Conservation (phyloP, 257 asterid genomes). For the Osmanthus fragrans region DNA sequence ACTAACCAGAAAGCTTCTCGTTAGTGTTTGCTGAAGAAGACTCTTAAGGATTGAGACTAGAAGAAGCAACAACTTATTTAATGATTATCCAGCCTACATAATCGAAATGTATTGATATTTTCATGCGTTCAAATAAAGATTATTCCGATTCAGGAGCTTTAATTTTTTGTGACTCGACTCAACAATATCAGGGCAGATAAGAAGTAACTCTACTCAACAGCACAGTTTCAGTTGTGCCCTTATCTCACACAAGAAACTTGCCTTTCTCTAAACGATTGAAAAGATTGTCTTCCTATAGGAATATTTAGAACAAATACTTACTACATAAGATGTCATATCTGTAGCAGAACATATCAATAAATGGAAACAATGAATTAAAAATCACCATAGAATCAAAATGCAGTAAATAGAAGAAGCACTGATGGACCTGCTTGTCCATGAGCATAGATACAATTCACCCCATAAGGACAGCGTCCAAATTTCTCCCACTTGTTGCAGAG, state of each 20-base stretch:
- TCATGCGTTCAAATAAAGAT: neutral
- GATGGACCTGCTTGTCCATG: constrained; percentile 46
- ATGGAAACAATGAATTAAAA: neutral
- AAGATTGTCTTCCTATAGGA: neutral
- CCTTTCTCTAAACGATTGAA: neutral
- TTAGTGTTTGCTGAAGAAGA: neutral
- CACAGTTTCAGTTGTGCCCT: neutral
- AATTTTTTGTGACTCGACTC: neutral
- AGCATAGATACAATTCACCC: constrained; percentile 46
- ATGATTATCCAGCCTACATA: neutral
- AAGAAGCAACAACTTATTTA: neutral
- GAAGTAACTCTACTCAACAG: neutral
- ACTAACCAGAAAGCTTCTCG: neutral
- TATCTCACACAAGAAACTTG: neutral
- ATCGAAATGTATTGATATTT: neutral
- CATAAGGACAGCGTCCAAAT: constrained; percentile 37
- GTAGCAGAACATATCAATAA: neutral
- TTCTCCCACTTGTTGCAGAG: constrained; percentile 41
- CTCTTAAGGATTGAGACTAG: neutral
- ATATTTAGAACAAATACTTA: neutral
- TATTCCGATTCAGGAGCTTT: constrained; percentile 7
- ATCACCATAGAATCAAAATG: neutral
- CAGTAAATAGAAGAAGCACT: neutral
- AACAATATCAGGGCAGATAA: constrained; percentile 4
- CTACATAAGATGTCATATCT: neutral